Base-by-base conservation (phyloP, 306 rosid species). In the Mimosa pudica region DNA sequence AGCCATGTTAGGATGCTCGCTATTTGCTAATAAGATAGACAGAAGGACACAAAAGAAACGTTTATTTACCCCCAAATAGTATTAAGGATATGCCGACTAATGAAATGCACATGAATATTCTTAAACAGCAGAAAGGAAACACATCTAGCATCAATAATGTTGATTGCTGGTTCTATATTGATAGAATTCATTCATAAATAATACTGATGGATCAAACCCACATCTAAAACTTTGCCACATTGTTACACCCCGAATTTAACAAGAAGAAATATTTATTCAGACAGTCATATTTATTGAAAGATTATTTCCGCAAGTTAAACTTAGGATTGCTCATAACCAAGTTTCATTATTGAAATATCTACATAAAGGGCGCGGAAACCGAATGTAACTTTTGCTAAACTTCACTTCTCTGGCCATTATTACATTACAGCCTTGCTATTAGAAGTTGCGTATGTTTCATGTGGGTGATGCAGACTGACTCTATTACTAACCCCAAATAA, bases 1-100 rank as follows among this genome's bases (percentile, higher is more conserved):
- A 72, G 46, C 14, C 41, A 48, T 13, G 75, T 81, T 81, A 83
- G 82, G 74, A 75, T 70, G 70, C 73, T 63, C 66, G 69, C 79
- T 5, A 36, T 69, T 63, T 60, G 69, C 79, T 5, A 36, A 33
- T 51, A 76, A 20, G 71, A 3, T 64, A 71, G 71, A 67, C 51
- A 75, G 12, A 55, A 2, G 47, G 20, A 51, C 16, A 72, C 44
- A 41, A 75, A 70, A 18, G 10, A 2, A 9, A 2, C 54, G 24
- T 9, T 20, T 47, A 10, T 36, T 8, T 7, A 16, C 36, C 64
- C 4, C 30, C 17, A 52, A 61, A 13, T 36, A 35, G 62, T 11
- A 55, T 71, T 54, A 54, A 24, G 36, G 30, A 71, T 24, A 71
- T 14, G 20, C 72, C 38, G 58, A 72, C 18, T 41, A 76, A 71